Evolutionary conservation across 352 stramenopile genomes (phyloP).

Genomic region (Pythium sp.): DNA sequence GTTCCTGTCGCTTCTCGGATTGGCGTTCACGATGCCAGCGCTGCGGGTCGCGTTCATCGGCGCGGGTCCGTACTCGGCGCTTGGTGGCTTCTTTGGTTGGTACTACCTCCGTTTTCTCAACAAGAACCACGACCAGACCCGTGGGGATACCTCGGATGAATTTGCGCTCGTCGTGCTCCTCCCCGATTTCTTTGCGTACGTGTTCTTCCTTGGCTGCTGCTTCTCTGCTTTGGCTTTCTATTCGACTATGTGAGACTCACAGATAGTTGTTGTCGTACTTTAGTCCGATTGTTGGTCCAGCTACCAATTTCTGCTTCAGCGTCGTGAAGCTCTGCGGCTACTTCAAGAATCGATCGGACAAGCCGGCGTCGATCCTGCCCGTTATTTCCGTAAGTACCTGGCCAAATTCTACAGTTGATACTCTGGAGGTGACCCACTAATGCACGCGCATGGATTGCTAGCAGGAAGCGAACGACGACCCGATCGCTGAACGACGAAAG

Average conservation of each 20-base stretch:
- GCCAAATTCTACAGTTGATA: not conserved
- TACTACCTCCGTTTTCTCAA: conserved; percentile 85
- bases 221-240: not conserved
- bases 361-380: conserved; percentile 57
- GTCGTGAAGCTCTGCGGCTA: conserved; percentile 84
- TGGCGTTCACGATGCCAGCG: conserved; percentile 31
- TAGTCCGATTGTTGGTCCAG: conserved; percentile 56
- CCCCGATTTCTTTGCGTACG: conserved; percentile 67
- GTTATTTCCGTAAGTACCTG: conserved; percentile 45
- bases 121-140: conserved; percentile 67
- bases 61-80: conserved; percentile 67
- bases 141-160: conserved; percentile 77
- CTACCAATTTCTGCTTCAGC: conserved; percentile 81
- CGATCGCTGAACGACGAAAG: conserved; percentile 87
- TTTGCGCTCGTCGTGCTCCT: conserved; percentile 72
- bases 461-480: conserved; percentile 59
- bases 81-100: conserved; percentile 81
- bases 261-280: not conserved
- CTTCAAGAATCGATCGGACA: conserved; percentile 73
- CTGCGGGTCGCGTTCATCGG: conserved; percentile 56
- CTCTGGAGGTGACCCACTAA: not conserved
- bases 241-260: not conserved
- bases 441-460: not conserved
- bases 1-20: conserved; percentile 39
- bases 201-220: not conserved